Evolutionary conservation across 2,329 filamentous ascomycete species (phyloP).

Genomic region (Phyllosticta citrichinensis): DNA sequence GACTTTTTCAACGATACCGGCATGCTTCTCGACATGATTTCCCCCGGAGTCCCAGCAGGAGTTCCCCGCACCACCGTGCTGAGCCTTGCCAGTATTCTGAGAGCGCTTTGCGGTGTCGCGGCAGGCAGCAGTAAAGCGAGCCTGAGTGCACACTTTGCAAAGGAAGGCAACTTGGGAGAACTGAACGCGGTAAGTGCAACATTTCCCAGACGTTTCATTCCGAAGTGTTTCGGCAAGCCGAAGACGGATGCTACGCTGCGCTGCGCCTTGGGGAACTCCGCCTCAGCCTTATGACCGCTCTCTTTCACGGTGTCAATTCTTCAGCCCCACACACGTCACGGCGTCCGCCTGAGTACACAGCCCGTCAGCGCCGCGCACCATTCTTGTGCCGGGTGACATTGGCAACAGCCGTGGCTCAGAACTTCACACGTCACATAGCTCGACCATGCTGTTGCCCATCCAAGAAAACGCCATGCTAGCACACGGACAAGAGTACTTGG

Average conservation of each 20-base stretch:
- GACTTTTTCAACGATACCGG: constrained; percentile 83
- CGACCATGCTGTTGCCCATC: neutral
- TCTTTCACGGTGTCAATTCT: neutral
- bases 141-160: constrained; percentile 84
- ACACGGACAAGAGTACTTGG: neutral
- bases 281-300: neutral
- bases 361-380: neutral
- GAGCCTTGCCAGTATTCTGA: constrained; percentile 50
- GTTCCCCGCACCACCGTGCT: constrained; percentile 43
- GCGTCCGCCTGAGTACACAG: neutral
- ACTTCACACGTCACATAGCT: neutral
- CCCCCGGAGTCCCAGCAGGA: constrained; percentile 54
- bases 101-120: constrained; percentile 75
- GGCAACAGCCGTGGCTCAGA: neutral
- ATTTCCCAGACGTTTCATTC: neutral
- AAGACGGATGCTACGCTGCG: neutral
- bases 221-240: neutral
- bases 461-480: neutral
- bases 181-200: constrained; percentile 61
- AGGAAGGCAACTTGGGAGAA: constrained; percentile 77
- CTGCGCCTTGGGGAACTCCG: neutral
- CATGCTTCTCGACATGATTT: constrained; percentile 76
- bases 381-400: neutral
- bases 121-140: constrained; percentile 85
- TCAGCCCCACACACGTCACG: neutral